phyloP scores from a whole-genome alignment of 208 protist species.

The Leishmania tropica region DNA sequence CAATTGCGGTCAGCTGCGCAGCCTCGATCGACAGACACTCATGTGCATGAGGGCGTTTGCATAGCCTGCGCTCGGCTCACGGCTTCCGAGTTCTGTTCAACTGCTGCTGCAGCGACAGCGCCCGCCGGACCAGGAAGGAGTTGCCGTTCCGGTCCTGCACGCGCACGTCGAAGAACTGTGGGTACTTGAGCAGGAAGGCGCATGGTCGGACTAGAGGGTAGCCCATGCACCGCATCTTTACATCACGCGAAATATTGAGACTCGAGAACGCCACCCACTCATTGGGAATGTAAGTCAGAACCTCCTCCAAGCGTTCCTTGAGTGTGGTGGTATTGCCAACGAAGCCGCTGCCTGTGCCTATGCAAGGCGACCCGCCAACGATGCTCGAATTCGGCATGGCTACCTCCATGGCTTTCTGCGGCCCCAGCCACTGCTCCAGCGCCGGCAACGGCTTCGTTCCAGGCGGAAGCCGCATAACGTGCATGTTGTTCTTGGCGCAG shows the following conservation, averaged over 20 bases:
- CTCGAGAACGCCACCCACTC: slow-evolving; percentile 46
- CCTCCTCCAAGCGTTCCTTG: slow-evolving; percentile 40
- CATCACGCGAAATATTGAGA: slow-evolving; percentile 48
- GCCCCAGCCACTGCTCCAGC: slow-evolving; percentile 17
- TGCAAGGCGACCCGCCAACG: not conserved
- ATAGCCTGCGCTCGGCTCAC: not conserved
- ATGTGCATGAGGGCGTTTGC: not conserved
- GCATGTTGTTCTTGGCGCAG: no score
- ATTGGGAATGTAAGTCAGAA: slow-evolving; percentile 71
- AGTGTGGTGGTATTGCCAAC: not conserved
- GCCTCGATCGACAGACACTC: not conserved
- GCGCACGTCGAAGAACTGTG: slow-evolving; percentile 71
- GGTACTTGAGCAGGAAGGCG: slow-evolving; percentile 56
- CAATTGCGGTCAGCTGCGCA: not conserved
- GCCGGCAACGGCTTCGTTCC: slow-evolving; percentile 16
- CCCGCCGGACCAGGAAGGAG: slow-evolving; percentile 60
- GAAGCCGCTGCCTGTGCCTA: slow-evolving; percentile 11
- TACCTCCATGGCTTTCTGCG: not conserved
- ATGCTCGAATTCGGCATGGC: not conserved
- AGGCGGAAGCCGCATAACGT: not conserved
- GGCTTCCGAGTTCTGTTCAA: not conserved
- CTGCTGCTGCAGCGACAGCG: slow-evolving; percentile 43
- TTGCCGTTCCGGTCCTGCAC: slow-evolving; percentile 12
- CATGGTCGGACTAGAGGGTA: slow-evolving; percentile 38
- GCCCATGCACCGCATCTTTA: slow-evolving; percentile 66